Percentiles rank a stretch among this genome's conserved stretches.
Conservation (phyloP, 202 grass and related monocot species). For the Eragrostis tef region DNA sequence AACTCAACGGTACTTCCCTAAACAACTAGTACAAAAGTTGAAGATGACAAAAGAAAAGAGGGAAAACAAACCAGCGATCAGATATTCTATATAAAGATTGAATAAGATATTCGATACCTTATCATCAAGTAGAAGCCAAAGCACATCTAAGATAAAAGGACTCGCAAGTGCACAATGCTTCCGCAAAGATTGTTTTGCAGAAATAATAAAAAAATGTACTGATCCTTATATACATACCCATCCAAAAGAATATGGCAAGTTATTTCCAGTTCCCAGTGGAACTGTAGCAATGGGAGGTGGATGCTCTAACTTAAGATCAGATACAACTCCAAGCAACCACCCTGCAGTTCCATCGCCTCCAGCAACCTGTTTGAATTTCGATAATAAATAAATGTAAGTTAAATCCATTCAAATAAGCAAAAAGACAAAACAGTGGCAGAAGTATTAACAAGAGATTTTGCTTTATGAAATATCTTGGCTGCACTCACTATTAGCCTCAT, state of each 20-base stretch:
- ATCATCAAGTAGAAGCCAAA: conserved; percentile 16
- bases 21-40: conserved; percentile 20
- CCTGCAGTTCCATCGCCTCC: conserved; percentile 89
- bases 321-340: conserved; percentile 93
- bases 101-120: conserved; percentile 6
- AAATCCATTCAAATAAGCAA: conserved; percentile 36
- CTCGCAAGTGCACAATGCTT: conserved; percentile 6
- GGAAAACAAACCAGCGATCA: neutral
- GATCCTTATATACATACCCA: conserved; percentile 68
- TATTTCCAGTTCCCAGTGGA: conserved; percentile 97
- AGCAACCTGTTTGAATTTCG: conserved; percentile 73
- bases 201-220: conserved; percentile 8
- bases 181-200: neutral
- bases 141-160: conserved; percentile 21
- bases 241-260: conserved; percentile 93
- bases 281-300: conserved; percentile 84
- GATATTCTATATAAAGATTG: conserved; percentile 17
- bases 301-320: conserved; percentile 79
- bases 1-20: conserved; percentile 24
- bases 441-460: conserved; percentile 37
- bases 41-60: neutral
- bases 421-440: conserved; percentile 12
- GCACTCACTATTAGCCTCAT: conserved; percentile 92
- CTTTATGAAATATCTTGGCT: conserved; percentile 32
- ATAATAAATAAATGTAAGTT: conserved; percentile 37